phyloP scores from a whole-genome alignment of 176 grass and related monocot species.

The Oryza rufipogon region DNA sequence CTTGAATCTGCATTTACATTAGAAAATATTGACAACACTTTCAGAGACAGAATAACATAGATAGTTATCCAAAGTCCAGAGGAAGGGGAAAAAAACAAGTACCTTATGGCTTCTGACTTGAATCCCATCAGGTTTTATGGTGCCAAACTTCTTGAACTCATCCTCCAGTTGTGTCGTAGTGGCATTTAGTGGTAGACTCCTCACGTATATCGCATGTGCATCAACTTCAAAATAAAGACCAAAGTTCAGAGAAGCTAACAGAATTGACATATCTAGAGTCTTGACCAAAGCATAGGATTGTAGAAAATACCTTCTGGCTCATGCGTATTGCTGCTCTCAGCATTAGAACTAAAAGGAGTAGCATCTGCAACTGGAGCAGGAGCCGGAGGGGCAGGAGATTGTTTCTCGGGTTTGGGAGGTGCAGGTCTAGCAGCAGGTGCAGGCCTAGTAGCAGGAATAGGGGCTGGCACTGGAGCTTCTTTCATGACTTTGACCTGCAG shows the following conservation, averaged over 20 bases:
- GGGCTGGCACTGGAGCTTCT: constrained; percentile 41
- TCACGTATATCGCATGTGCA: constrained; percentile 76
- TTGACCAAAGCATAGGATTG: background rate
- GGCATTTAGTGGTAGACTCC: constrained; percentile 73
- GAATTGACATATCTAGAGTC: background rate
- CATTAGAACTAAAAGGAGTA: constrained; percentile 54
- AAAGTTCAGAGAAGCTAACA: constrained; percentile 30
- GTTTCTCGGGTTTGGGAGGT: constrained; percentile 56
- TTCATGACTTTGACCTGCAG: constrained; percentile 80
- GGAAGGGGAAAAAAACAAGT: background rate
- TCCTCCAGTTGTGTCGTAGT: constrained; percentile 74
- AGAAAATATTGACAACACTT: background rate
- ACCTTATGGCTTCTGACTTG: constrained; percentile 99
- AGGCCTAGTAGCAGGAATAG: constrained; percentile 43
- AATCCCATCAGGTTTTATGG: constrained; percentile 71
- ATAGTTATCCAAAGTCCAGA: background rate
- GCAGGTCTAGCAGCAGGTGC: constrained; percentile 47
- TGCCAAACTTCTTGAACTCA: constrained; percentile 85
- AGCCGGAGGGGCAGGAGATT: constrained; percentile 27
- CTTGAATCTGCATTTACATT: constrained; percentile 69
- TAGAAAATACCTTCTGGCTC: constrained; percentile 75
- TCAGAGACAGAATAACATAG: background rate
- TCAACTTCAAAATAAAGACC: constrained; percentile 49
- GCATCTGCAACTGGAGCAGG: constrained; percentile 47
- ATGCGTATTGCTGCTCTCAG: constrained; percentile 55